Base-by-base conservation (phyloP, 192 early-diverging fungal genomes). In the Mortierella hygrophila region DNA sequence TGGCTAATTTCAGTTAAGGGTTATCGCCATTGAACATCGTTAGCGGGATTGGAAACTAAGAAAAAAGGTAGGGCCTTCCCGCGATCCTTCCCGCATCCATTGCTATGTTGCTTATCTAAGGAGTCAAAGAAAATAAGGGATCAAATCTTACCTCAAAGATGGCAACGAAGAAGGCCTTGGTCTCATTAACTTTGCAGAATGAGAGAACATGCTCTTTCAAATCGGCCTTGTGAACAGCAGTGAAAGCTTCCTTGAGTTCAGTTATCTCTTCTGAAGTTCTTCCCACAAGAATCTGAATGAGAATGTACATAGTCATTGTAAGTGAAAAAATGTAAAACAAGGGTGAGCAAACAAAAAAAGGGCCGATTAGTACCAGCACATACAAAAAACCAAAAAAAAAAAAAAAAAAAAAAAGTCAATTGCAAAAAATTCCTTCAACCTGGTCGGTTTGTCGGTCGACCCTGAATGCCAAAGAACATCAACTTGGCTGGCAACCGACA, bases 171-270 rank as follows among this genome's bases (percentile, higher is more conserved):
- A 86, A 86, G n/a, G 20, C 10, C 6, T 69, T 75, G 70, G 54
- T 44, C 20, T 81, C 55, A 7, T 86, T 79, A 38, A 77, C 37
- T 13, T 77, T 72, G 71, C 55, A 78, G 72, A 74, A 75, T 0
- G 79, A 80, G n/a, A 78, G 49, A 52, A 80, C 40, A 29, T 86
- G 84, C n/a, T 80, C 75, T n/a, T 72, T 40, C n/a, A 81, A 20
- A 13, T 81, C 54, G 4, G n/a, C 11, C 40, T 81, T 42, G 63
- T 81, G 54, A 13, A 86, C 75, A 1, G 84, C 65, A 0, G 38
- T 78, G 65, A 46, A 86, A 2, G 84, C 84, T 16, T 81, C 84
- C 20, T 75, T 37, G 52, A 86, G 79, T 44, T 86, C 84, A 47
- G 57, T 44, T 54, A 86, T 32, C 11, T 86, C 84, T 47, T 77